Conservation (phyloP, 2,329 filamentous ascomycete species). For the Botrytis sinoallii region DNA sequence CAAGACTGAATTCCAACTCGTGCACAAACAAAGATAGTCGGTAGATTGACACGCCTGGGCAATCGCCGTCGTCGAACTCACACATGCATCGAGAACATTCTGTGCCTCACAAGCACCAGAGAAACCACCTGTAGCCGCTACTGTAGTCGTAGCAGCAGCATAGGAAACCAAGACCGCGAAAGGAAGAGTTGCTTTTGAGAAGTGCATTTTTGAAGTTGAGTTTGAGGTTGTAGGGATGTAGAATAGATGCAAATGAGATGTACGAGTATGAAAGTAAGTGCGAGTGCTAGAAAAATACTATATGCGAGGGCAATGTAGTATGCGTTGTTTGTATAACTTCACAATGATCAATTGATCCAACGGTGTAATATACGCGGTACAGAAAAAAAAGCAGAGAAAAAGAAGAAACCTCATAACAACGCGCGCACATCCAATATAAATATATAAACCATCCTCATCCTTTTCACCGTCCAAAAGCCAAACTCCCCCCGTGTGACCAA, state of each 20-base stretch:
- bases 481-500: neutral
- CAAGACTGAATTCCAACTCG: constrained; percentile 50
- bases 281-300: neutral
- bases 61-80: constrained; percentile 40
- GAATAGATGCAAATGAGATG: neutral
- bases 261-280: neutral
- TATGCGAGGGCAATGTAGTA: neutral
- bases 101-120: constrained; percentile 37
- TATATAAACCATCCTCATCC: neutral
- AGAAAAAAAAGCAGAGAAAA: neutral
- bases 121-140: constrained; percentile 2
- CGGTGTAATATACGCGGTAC: neutral
- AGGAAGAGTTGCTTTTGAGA: constrained; percentile 24
- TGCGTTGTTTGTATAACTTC: neutral
- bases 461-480: neutral
- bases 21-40: constrained; percentile 52
- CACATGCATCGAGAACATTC: constrained; percentile 41
- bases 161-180: constrained; percentile 34
- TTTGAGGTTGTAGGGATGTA: neutral
- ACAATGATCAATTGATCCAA: neutral
- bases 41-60: constrained; percentile 35
- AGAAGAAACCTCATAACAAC: neutral
- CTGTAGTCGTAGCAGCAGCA: constrained; percentile 26
- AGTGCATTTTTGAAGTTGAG: constrained; percentile 21
- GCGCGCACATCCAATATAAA: neutral